Percentiles rank a stretch among this genome's conserved stretches.
Evolutionary conservation across 1,284 basidiomycete genomes (phyloP).

Genomic region (Cutaneotrichosporon spelunceum): DNA sequence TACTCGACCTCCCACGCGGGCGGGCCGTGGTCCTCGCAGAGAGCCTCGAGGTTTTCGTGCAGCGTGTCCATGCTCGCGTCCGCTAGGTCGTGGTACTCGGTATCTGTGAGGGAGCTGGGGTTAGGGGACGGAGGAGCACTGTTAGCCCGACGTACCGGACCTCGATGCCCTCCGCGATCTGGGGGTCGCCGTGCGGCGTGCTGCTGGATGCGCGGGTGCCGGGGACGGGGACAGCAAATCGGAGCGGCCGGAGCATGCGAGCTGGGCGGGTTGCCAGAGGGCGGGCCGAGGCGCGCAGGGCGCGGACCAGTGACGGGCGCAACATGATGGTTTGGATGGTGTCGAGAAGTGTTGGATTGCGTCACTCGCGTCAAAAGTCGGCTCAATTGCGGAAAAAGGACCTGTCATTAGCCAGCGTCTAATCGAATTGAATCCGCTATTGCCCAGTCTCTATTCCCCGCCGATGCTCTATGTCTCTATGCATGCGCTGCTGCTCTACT

Average conservation of each 20-base stretch:
- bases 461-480: constrained; percentile 4
- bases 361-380: not conserved
- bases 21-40: constrained; percentile 63
- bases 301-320: not conserved
- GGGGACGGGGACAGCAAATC: no score
- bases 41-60: constrained; percentile 71
- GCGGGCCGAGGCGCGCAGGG: not conserved
- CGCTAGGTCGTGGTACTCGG: constrained; percentile 70
- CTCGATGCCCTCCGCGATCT: constrained; percentile 18
- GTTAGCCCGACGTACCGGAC: constrained; percentile 26
- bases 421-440: not conserved
- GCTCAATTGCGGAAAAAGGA: not conserved
- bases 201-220: not conserved
- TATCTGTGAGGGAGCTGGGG: constrained; percentile 23
- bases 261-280: not conserved
- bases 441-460: not conserved
- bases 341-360: not conserved
- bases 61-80: constrained; percentile 79
- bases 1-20: constrained; percentile 86
- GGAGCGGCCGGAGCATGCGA: not conserved
- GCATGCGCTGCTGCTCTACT: not conserved
- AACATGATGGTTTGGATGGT: not conserved
- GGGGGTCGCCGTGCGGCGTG: constrained; percentile 24
- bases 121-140: not conserved
- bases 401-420: not conserved